These are phyloP conservation scores for Pseudogymnoascus sp. DNA, from an alignment of 2,329 filamentous ascomycete genomes.

Conservation along the genomic window DNA sequence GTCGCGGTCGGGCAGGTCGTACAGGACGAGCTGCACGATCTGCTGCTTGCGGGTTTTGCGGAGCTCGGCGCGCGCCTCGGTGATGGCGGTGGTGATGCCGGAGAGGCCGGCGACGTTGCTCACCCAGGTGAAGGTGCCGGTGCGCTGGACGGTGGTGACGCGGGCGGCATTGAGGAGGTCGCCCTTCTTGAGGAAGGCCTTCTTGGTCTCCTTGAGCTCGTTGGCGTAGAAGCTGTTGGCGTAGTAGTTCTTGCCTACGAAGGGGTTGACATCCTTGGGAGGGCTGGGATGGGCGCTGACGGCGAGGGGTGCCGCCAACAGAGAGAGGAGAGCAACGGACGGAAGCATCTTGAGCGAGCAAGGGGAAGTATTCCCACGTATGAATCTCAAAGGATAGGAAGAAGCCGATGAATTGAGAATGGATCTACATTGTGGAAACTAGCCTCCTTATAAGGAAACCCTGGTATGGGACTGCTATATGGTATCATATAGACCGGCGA, in stretches of 20 bases:
- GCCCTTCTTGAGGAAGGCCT: constrained; percentile 30
- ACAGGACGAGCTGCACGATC: constrained; percentile 38
- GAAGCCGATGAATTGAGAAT: constrained; percentile 1
- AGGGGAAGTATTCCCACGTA: background rate
- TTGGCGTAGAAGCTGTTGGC: constrained; percentile 37
- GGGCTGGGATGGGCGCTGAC: background rate
- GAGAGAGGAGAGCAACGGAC: background rate
- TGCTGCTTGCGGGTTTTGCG: constrained; percentile 24
- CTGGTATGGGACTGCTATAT: background rate
- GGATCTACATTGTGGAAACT: constrained; percentile 5
- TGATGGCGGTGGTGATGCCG: constrained; percentile 35
- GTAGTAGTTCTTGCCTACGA: constrained; percentile 42
- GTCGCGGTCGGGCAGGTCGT: constrained; percentile 40
- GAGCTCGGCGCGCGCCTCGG: constrained; percentile 32
- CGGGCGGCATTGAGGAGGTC: constrained; percentile 34
- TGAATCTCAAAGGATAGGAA: background rate
- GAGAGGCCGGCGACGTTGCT: constrained; percentile 31
- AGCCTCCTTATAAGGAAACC: background rate
- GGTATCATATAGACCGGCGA: background rate
- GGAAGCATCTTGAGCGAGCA: background rate
- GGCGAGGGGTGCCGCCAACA: background rate
- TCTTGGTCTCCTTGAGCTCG: constrained; percentile 36
- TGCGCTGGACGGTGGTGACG: constrained; percentile 33
- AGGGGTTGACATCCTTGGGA: constrained; percentile 34
- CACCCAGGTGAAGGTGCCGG: constrained; percentile 39